Conservation (phyloP, 768 basidiomycete species). For the Leccinum subgranulosum region DNA sequence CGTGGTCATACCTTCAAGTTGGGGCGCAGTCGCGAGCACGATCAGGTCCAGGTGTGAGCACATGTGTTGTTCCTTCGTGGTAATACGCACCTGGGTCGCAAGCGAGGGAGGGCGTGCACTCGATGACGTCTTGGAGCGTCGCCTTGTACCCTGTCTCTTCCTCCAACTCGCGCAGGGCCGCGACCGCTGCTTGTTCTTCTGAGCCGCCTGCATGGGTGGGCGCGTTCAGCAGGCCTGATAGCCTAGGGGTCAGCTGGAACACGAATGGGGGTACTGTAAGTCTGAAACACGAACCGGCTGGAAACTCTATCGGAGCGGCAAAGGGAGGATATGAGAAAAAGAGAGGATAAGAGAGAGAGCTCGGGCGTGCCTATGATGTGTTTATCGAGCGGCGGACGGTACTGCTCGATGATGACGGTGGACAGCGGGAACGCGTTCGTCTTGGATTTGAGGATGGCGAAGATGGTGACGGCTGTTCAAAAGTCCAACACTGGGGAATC, state of each 20-base stretch:
- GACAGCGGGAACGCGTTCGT: conserved; percentile 68
- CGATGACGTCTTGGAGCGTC: conserved; percentile 46
- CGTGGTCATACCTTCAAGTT: conserved; percentile 92
- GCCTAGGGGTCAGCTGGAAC: background rate
- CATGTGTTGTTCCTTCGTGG: no score
- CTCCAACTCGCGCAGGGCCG: conserved; percentile 84
- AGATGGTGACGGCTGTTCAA: conserved; percentile 66
- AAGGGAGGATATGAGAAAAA: background rate
- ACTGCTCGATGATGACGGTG: conserved; percentile 89
- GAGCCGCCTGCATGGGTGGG: conserved; percentile 26
- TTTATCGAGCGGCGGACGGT: conserved; percentile 81
- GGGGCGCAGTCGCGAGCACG: background rate
- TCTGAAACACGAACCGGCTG: conserved; percentile 44
- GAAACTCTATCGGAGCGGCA: conserved; percentile 49
- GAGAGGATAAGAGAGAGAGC: background rate
- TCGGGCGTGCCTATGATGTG: conserved; percentile 61
- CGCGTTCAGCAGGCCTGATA: conserved; percentile 75
- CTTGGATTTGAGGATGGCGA: conserved; percentile 77
- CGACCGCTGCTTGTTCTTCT: conserved; percentile 68
- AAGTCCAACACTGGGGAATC: no score
- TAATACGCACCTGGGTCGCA: conserved; percentile 60
- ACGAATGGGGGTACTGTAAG: no score
- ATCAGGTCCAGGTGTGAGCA: background rate
- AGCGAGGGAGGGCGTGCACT: conserved; percentile 60
- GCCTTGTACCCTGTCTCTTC: conserved; percentile 93